These are phyloP conservation scores for Amanita subjunquillea DNA, from an alignment of 768 basidiomycete genomes.

Conservation along the genomic window DNA sequence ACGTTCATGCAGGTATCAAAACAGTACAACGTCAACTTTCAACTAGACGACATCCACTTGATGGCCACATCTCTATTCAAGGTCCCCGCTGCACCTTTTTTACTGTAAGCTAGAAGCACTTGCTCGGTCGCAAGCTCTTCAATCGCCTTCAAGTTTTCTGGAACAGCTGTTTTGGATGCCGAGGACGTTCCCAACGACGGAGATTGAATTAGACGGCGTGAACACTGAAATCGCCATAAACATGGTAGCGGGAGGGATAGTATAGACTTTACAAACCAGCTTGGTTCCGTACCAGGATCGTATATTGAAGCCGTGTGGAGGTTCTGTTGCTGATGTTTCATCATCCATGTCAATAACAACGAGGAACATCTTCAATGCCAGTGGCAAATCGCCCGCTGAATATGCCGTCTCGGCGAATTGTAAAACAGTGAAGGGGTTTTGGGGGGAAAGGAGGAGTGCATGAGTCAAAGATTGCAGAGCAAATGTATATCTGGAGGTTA, in stretches of 20 bases:
- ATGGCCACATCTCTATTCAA: conserved; percentile 33
- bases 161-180: conserved; percentile 45
- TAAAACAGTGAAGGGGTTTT: conserved; percentile 79
- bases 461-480: conserved; percentile 75
- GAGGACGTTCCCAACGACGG: conserved; percentile 25
- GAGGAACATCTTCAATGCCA: conserved; percentile 75
- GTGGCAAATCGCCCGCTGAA: conserved; percentile 61
- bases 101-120: conserved; percentile 49
- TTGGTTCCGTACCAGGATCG: conserved; percentile 83
- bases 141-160: conserved; percentile 45
- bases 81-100: conserved; percentile 26
- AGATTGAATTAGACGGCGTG: conserved; percentile 39
- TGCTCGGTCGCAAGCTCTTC: conserved; percentile 69
- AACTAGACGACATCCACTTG: conserved; percentile 28
- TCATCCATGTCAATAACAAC: conserved; percentile 72
- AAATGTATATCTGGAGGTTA: conserved; percentile 46
- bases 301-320: conserved; percentile 45
- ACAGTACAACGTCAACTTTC: background rate
- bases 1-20: background rate
- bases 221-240: conserved; percentile 31
- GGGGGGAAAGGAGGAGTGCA: conserved; percentile 70
- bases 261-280: conserved; percentile 40
- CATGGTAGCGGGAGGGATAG: background rate
- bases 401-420: conserved; percentile 85
- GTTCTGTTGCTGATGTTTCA: conserved; percentile 27